Conservation (phyloP, 1,284 basidiomycete genomes). For the Austroboletus sp. region DNA sequence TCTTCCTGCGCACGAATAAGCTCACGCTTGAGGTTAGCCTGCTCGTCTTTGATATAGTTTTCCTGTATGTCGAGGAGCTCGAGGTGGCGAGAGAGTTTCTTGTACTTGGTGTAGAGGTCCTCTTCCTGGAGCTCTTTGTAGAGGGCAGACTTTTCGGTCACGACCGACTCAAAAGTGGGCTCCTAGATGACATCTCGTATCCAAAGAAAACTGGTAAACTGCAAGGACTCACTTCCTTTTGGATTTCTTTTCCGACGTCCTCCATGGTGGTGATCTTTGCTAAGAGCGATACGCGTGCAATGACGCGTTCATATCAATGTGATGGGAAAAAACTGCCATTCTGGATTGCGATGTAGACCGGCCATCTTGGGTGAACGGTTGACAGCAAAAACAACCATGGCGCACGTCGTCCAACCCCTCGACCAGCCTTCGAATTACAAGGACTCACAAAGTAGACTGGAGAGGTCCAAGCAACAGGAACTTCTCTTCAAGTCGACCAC, state of each 20-base stretch:
- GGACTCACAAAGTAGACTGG: conserved; percentile 77
- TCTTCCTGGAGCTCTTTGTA: conserved; percentile 84
- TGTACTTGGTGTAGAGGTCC: conserved; percentile 92
- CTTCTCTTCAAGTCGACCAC: conserved; percentile 67
- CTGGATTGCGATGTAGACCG: neutral
- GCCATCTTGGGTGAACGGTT: neutral
- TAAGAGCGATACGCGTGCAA: conserved; percentile 17
- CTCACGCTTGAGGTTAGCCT: conserved; percentile 95
- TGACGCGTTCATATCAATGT: conserved; percentile 30
- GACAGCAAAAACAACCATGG: conserved; percentile 48
- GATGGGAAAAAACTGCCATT: conserved; percentile 29
- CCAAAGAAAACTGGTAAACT: neutral
- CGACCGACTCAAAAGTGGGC: conserved; percentile 81
- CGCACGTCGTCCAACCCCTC: conserved; percentile 76
- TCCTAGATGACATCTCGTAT: conserved; percentile 48
- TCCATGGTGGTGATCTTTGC: conserved; percentile 47
- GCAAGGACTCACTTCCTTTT: conserved; percentile 61
- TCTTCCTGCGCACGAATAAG: conserved; percentile 98
- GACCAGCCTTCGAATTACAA: conserved; percentile 95
- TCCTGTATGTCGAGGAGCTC: conserved; percentile 94
- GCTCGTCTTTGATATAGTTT: conserved; percentile 98
- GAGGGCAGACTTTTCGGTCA: conserved; percentile 82
- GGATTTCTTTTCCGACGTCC: conserved; percentile 77
- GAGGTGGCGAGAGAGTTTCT: conserved; percentile 86
- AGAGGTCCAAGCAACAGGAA: conserved; percentile 64